phyloP scores from a whole-genome alignment of 202 grass and related monocot genomes.

The Schoenoplectus tabernaemontani region DNA sequence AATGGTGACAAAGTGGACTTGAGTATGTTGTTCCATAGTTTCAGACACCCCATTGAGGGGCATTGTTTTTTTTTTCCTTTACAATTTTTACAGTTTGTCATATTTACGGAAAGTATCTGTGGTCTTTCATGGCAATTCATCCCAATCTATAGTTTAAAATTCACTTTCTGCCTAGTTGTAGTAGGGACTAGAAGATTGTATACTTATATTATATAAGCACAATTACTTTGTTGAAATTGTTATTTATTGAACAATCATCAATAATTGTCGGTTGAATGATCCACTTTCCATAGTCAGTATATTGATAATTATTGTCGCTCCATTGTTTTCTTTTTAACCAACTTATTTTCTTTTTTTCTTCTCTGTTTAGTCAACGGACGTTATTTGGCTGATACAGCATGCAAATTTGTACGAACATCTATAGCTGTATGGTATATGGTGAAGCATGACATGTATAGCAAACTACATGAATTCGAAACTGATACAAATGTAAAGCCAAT shows the following conservation, averaged over 20 bases:
- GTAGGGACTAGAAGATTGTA: constrained; percentile 22
- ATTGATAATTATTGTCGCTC: neutral
- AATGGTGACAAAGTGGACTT: neutral
- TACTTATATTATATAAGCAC: constrained; percentile 20
- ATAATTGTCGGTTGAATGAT: neutral
- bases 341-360: neutral
- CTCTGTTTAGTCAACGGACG: neutral
- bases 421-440: neutral
- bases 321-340: neutral
- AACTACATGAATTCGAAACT: neutral
- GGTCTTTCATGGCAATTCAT: constrained; percentile 17
- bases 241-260: constrained; percentile 18
- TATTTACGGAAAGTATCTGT: neutral
- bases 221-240: constrained; percentile 17
- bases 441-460: neutral
- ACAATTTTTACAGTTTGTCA: constrained; percentile 21
- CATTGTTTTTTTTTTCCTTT: constrained; percentile 20
- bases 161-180: neutral
- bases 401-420: neutral
- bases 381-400: neutral
- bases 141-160: constrained; percentile 2
- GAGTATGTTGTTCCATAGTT: constrained; percentile 20
- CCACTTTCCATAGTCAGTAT: neutral
- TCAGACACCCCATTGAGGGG: constrained; percentile 16
- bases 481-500: neutral